A percentile compares a stretch with the other conserved stretches of the same genome.
These are phyloP conservation scores for Pulveroboletus sp. DNA, from an alignment of 768 basidiomycete species.

Conservation along the genomic window DNA sequence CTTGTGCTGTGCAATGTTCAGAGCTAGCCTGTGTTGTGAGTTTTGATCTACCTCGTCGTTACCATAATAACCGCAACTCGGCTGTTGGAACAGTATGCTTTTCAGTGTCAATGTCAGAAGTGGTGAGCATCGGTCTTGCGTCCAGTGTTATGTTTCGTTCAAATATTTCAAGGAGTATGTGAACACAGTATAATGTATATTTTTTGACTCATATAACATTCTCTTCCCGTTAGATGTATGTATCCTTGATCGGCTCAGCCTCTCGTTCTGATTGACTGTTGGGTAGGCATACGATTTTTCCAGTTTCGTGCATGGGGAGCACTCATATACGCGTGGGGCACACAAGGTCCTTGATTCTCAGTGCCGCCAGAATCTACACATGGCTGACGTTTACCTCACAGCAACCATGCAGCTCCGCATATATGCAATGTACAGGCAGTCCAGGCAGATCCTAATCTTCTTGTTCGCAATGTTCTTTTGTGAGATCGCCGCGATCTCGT, in stretches of 20 bases:
- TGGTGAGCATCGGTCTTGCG: slow-evolving; percentile 8
- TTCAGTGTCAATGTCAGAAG: slow-evolving; percentile 11
- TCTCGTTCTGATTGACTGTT: not conserved
- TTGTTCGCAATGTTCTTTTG: slow-evolving; percentile 18
- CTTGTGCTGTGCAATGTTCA: not conserved
- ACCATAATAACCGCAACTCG: not conserved
- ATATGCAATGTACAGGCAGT: slow-evolving; percentile 30
- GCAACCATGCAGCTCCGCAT: slow-evolving; percentile 32
- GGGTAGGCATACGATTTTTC: slow-evolving; percentile 25
- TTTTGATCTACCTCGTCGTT: not conserved
- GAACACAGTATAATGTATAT: not conserved
- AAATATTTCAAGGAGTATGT: slow-evolving; percentile 21
- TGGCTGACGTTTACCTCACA: slow-evolving; percentile 10
- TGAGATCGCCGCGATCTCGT: slow-evolving; percentile 22
- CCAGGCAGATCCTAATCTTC: slow-evolving; percentile 16
- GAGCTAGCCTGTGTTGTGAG: slow-evolving; percentile 20
- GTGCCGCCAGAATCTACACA: not conserved
- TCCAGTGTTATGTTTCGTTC: slow-evolving; percentile 1
- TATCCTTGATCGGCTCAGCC: not conserved
- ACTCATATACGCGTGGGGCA: slow-evolving; percentile 28
- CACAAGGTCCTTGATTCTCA: slow-evolving; percentile 21
- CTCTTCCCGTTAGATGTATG: slow-evolving; percentile 19
- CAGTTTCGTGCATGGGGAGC: slow-evolving; percentile 31
- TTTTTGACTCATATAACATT: not conserved
- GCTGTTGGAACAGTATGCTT: slow-evolving; percentile 18